Conservation (phyloP, 2,329 filamentous ascomycete species). For the Trichoderma lentiforme region DNA sequence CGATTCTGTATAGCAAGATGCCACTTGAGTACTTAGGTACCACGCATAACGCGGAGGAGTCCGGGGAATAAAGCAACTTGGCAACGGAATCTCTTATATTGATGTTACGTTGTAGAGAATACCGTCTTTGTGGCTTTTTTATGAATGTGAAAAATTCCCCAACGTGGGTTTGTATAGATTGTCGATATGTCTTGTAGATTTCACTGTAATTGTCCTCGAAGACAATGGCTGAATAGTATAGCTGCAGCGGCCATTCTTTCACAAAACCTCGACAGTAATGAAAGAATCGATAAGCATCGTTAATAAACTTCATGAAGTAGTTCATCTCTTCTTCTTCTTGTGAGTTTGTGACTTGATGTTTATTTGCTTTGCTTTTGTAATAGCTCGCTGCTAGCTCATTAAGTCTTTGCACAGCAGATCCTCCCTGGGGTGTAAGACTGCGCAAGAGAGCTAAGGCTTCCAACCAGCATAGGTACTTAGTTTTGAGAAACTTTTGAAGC, state of each 20-base stretch:
- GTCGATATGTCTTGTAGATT: not conserved
- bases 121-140: no score
- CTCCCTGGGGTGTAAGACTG: not conserved
- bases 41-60: not conserved
- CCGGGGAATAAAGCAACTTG: not conserved
- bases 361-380: not conserved
- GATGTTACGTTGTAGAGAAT: not conserved
- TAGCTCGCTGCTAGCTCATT: not conserved
- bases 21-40: not conserved
- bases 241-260: not conserved
- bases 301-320: not conserved
- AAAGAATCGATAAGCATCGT: not conserved
- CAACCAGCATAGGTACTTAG: not conserved
- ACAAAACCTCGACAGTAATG: not conserved
- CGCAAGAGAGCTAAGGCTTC: not conserved
- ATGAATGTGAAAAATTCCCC: not conserved
- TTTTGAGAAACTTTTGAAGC: not conserved
- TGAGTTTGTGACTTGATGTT: not conserved
- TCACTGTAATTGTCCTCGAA: not conserved
- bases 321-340: not conserved
- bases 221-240: not conserved
- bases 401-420: not conserved
- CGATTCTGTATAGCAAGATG: not conserved
- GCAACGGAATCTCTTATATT: fast-evolving
- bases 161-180: not conserved